Percentiles rank a stretch among this genome's conserved stretches.
Evolutionary conservation across 208 protist genomes (phyloP).

Genomic region (Acanthamoeba castellanii): DNA sequence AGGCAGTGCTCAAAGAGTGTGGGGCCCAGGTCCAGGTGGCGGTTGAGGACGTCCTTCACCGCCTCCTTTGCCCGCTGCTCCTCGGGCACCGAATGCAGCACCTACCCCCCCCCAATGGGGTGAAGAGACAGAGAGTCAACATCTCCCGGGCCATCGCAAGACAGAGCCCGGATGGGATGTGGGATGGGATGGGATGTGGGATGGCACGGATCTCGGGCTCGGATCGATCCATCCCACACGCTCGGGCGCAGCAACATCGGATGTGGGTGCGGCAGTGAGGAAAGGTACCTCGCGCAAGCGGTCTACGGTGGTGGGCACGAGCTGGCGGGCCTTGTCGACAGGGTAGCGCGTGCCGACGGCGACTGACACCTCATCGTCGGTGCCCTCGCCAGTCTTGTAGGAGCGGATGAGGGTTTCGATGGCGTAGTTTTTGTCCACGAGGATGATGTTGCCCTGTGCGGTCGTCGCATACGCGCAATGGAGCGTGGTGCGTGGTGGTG

Average conservation of each 20-base stretch:
- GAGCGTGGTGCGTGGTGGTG: too few species aligned
- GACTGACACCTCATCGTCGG: constrained; percentile 10
- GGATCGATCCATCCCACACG: too few species aligned
- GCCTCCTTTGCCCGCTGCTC: constrained; percentile 23
- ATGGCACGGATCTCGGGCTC: too few species aligned
- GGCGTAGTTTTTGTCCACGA: constrained; percentile 95
- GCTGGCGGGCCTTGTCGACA: constrained; percentile 37
- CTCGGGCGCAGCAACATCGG: too few species aligned
- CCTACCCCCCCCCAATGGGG: background rate
- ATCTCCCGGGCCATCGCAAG: too few species aligned
- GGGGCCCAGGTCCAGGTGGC: constrained; percentile 87
- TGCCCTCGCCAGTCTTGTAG: constrained; percentile 37
- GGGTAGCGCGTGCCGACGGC: constrained; percentile 24
- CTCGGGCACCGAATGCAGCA: background rate
- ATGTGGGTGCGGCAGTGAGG: background rate
- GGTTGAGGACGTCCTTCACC: constrained; percentile 82
- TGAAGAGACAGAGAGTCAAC: too few species aligned
- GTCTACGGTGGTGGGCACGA: constrained; percentile 3
- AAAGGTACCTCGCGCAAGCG: background rate
- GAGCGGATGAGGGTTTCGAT: constrained; percentile 95
- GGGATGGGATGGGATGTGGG: too few species aligned
- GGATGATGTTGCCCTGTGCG: constrained; percentile 96
- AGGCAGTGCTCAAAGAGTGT: constrained; percentile 90
- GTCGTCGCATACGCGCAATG: too few species aligned
- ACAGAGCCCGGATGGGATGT: too few species aligned